Percentiles rank a stretch among this genome's conserved stretches.
These are phyloP conservation scores for Leccinum variabile DNA, from an alignment of 1,284 basidiomycete species.

Conservation along the genomic window DNA sequence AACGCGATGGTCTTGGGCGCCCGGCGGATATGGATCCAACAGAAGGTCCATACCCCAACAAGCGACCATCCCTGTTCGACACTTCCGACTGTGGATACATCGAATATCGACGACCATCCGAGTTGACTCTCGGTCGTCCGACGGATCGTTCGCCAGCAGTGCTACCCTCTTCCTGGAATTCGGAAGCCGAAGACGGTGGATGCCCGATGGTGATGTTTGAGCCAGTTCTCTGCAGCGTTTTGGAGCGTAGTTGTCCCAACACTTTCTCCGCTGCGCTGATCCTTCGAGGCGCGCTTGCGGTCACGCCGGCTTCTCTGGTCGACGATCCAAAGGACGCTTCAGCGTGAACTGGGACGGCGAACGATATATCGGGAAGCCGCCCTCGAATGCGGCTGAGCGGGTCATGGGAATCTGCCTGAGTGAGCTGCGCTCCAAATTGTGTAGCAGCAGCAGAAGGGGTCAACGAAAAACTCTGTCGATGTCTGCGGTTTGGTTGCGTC, in stretches of 20 bases:
- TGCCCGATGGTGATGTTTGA: constrained; percentile 35
- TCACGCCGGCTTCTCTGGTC: constrained; percentile 20
- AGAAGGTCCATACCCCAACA: constrained; percentile 26
- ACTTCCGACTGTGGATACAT: constrained; percentile 28
- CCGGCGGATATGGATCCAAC: constrained; percentile 31
- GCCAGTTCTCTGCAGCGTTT: constrained; percentile 45
- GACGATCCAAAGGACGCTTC: constrained; percentile 31
- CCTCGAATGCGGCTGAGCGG: constrained; percentile 32
- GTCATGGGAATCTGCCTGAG: constrained; percentile 29
- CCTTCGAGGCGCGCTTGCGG: constrained; percentile 33
- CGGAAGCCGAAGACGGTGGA: constrained; percentile 19
- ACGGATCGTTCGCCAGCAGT: constrained; percentile 19
- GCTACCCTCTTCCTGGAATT: constrained; percentile 21
- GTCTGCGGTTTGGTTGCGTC: constrained; percentile 36
- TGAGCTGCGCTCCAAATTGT: constrained; percentile 28
- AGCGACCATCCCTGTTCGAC: constrained; percentile 26
- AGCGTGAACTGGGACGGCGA: constrained; percentile 31
- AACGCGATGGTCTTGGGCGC: constrained; percentile 49
- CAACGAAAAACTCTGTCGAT: constrained; percentile 44
- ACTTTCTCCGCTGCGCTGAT: constrained; percentile 60
- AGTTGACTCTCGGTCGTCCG: constrained; percentile 33
- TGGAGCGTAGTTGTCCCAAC: constrained; percentile 53
- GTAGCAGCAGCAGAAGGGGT: constrained; percentile 18
- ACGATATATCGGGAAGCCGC: constrained; percentile 31
- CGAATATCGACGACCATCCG: constrained; percentile 31